Evolutionary conservation across 371 early-diverging fungal genomes (phyloP), one percentile per base, ranked within the genome.

Genomic region (Apophysomyces elegans): DNA sequence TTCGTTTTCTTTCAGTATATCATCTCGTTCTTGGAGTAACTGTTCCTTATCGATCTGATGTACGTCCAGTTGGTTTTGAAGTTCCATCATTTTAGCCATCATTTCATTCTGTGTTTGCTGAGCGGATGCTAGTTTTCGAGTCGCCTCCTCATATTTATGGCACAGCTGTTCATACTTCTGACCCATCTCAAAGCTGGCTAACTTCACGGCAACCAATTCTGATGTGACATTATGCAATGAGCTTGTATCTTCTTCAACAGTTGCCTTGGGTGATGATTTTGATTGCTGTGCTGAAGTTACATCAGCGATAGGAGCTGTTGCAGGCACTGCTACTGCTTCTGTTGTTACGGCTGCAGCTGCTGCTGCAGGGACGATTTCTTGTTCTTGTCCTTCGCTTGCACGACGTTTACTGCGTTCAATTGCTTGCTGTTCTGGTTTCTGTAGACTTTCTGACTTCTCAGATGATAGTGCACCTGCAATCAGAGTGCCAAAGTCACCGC

Each of bases 151-250:
- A 62, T 79, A 72, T 7, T 74, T 68, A 46, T 74, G 79, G 64
- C 82, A 82, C 36, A 83, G 45, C 35, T 56, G 37, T 56, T 80
- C 77, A 38, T 81, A 77, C 18, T 84, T 79, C 7, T 69, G 63
- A 0, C 76, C 76, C 76, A 79, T 73, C 61, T 79, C 79, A 61
- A 79, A 79, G 26, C 76, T 76, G 35, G 79, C 76, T 21, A 79
- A 46, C 38, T 79, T 79, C 56, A 66, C 59, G 11, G 56, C 43
- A 13, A 79, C 72, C 13, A 79, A 39, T 59, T 79, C 79, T 6
- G 69, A 61, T 2, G 79, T 76, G 14, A 79, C 56, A 35, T 65
- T 71, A n/a, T 66, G 45, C 62, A 64, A 43, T 13, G 45, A 45
- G 44, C 26, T 41, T 5, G 26, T 37, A 13, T 67, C 63, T 39